Conservation (phyloP, 1,284 basidiomycete genomes). For the Cystobasidium sp. region DNA sequence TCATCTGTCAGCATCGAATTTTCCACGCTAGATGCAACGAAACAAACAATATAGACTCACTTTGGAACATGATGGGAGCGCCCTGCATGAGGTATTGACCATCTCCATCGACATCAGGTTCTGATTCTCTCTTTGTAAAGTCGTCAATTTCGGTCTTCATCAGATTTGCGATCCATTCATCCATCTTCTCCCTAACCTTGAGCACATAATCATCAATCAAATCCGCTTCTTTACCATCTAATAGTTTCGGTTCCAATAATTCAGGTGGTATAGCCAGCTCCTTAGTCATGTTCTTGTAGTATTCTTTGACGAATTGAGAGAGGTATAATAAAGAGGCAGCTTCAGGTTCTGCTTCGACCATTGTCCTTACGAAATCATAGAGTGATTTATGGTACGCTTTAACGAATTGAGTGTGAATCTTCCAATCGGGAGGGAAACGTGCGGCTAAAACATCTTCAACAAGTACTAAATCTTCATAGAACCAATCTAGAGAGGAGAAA, state of each 20-base stretch:
- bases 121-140: constrained; percentile 79
- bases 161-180: constrained; percentile 94
- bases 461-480: constrained; percentile 91
- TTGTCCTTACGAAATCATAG: constrained; percentile 72
- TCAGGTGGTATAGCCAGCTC: constrained; percentile 82
- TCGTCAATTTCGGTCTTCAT: constrained; percentile 88
- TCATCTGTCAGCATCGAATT: not conserved
- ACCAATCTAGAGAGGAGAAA: constrained; percentile 80
- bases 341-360: constrained; percentile 78
- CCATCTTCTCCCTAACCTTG: constrained; percentile 90
- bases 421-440: constrained; percentile 81
- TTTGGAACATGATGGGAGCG: constrained; percentile 93
- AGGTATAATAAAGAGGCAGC: constrained; percentile 83
- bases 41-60: constrained; percentile 42
- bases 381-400: constrained; percentile 92
- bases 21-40: not conserved
- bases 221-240: constrained; percentile 89
- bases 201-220: constrained; percentile 95
- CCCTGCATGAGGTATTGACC: constrained; percentile 90
- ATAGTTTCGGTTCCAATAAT: constrained; percentile 81
- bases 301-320: constrained; percentile 93
- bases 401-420: constrained; percentile 77
- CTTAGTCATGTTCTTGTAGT: constrained; percentile 86
- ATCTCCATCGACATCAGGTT: constrained; percentile 86
- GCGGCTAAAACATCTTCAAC: constrained; percentile 84